Evolutionary conservation across 179 eudicot species (phyloP).

Genomic region (Camellia oleifera): DNA sequence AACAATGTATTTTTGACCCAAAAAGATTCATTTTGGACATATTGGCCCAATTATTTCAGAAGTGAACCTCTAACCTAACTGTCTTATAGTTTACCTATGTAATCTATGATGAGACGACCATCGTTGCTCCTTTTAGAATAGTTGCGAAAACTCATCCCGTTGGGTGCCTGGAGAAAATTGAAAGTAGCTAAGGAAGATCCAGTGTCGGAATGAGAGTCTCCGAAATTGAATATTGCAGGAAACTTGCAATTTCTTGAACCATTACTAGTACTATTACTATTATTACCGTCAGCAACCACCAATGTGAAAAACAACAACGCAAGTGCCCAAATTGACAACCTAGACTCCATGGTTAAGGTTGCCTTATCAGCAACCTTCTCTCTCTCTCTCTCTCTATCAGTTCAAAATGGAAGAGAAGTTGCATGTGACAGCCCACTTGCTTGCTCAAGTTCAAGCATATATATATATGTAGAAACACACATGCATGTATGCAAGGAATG

Average conservation of each 20-base stretch:
- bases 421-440: not conserved
- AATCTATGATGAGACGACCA: slow-evolving; percentile 1
- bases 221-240: slow-evolving; percentile 11
- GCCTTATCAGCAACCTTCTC: not conserved
- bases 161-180: not conserved
- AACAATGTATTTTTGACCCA: no score
- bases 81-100: not conserved
- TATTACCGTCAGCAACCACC: not conserved
- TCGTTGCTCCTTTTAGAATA: not conserved
- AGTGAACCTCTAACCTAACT: no score
- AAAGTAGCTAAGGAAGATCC: not conserved
- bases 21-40: no score
- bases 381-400: not conserved
- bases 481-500: not conserved
- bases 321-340: not conserved
- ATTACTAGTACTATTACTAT: not conserved
- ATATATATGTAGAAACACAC: not conserved
- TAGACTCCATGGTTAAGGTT: not conserved
- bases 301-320: not conserved
- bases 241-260: not conserved
- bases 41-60: no score
- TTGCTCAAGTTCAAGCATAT: not conserved
- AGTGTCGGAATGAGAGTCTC: slow-evolving; percentile 13
- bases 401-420: not conserved
- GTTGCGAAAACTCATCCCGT: not conserved